Percentiles rank a stretch among this genome's conserved stretches.
Evolutionary conservation across 768 basidiomycete species (phyloP).

Genomic region (Asterophora lycoperdoides): DNA sequence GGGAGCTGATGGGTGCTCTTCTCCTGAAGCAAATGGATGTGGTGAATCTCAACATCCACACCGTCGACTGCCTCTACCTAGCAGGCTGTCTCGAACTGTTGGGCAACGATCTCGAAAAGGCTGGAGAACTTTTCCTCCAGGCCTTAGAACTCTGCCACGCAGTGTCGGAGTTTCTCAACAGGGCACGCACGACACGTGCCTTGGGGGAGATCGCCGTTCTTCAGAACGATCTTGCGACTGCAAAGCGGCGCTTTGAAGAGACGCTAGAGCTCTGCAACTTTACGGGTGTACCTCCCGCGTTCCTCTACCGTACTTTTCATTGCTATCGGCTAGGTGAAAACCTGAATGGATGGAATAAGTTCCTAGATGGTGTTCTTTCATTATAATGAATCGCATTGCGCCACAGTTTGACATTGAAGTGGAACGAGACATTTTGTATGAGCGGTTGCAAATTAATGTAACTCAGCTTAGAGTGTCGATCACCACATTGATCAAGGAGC

Average conservation of each 20-base stretch:
- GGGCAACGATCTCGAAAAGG: background rate
- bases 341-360: too few relatives aligned
- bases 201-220: background rate
- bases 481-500: too few relatives aligned
- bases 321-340: too few relatives aligned
- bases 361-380: too few relatives aligned
- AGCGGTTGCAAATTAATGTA: too few relatives aligned
- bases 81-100: constrained; percentile 5
- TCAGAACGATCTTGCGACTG: background rate
- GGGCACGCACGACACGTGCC: background rate
- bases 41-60: background rate
- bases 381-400: too few relatives aligned
- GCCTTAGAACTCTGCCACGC: background rate
- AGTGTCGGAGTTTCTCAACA: background rate
- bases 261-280: background rate
- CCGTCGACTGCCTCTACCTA: background rate
- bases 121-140: background rate
- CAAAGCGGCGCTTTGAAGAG: background rate
- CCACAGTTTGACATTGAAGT: too few relatives aligned
- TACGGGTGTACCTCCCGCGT: background rate
- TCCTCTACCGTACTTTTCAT: too few relatives aligned
- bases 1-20: background rate
- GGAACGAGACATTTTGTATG: too few relatives aligned
- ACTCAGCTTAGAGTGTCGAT: too few relatives aligned
- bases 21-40: background rate